Base-by-base conservation (phyloP, 2,329 filamentous ascomycete species). In the Colletotrichum endophyticum region DNA sequence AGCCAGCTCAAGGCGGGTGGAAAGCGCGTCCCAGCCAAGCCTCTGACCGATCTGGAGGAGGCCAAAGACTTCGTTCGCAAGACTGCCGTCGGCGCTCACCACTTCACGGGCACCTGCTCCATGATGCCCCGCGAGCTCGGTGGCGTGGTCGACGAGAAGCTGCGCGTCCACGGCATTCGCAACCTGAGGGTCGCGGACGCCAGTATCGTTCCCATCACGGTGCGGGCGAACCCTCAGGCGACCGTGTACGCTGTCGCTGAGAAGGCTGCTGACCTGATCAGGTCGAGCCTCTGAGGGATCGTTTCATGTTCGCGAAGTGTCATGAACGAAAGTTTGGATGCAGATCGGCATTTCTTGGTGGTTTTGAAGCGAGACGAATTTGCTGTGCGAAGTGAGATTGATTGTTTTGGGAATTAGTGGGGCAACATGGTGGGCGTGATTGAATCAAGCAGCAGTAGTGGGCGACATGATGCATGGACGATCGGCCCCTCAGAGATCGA, bases 121-220 rank as follows among this genome's bases (percentile, higher is more conserved):
- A 90, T 90, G 88, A 82, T 88, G 78, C 87, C 89, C 91, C 79
- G 7, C 87, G 90, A 15, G 90, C 87, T 34, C 85, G 86, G 64
- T 84, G 88, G 88, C 57, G 88, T 89, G 3, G 88, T 89, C 3
- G 85, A 88, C 75, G 79, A 84, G n/a, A 80, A 84, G 34, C 79
- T 89, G 36, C 80, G 84, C 44, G 88, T 89, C 0, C 87, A 88
- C 73, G 88, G 88, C 4, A 85, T 84, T 15, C 81, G 82, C 63
- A 86, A 87, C 61, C 80, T 90, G 62, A 83, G 88, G 25, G 81
- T 89, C 39, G 86, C 87, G 8, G 88, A 89, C 79, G 85, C 87
- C 7, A 86, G 86, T 36, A 63, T 84, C 7, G 81, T 84, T 69
- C 82, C 82, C 36, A 63, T 84, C 1, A 81, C 80, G 30, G 79